Evolutionary conservation across 2,329 filamentous ascomycete species (phyloP), one percentile per base, ranked within the genome.

Genomic region (Verticillium klebahnii): DNA sequence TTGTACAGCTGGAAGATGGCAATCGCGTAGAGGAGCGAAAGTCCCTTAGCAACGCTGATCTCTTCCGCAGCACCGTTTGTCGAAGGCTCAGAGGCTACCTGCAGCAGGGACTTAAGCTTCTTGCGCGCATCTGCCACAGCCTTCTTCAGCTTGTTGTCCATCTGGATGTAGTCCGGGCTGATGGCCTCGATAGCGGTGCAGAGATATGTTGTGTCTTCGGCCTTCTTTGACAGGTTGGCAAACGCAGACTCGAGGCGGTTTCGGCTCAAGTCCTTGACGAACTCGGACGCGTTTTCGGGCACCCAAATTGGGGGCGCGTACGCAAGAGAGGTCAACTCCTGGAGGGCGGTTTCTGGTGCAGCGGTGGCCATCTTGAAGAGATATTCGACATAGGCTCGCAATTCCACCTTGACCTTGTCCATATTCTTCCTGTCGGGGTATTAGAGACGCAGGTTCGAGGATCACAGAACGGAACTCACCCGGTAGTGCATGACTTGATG

Each of bases 1-100:
- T 94, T 93, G 77, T 97, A 97, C 9, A 97, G 83, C 73, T 97
- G 92, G 61, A 98, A 82, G 15, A 97, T 85, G 0, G 92, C 90
- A 59, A 97, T 84, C 0, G 92, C 89, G 72, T 96, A 92, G 1
- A 98, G 83, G 39, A 97, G 82, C 23, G 89, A 89, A 62, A 97
- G 84, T 0, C 91, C 90, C 63, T 87, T 86, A 17, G 79, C 79
- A 64, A 74, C 75, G 62, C 72, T 80, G 69, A 71, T 78, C 66
- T 76, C 66, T 25, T 72, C 68, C 59, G 71, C 64, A 66, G 72
- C 52, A 60, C 69, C 66, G 73, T 75, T 45, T 15, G n/a, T 19
- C 8, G 32, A 14, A 17, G 31, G 11, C 71, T 67, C 63, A 57
- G 66, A 39, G 67, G 2, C 75, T 32, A 71, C 70, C 63, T 83